phyloP scores from a whole-genome alignment of 768 basidiomycete genomes.

The Naganishia vaughanmartiniae region DNA sequence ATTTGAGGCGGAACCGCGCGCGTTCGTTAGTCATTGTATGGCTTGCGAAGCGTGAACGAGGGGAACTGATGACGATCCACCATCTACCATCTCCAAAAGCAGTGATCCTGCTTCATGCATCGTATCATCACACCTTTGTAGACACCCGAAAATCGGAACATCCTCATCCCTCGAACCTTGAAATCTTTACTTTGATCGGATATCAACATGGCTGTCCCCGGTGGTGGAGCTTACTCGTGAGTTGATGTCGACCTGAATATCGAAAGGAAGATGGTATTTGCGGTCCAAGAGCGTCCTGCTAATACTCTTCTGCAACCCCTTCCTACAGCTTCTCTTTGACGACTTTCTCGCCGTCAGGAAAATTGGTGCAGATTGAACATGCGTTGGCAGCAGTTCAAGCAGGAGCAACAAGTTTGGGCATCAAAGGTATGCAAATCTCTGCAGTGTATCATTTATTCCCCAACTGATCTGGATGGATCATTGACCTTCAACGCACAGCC shows the following conservation, averaged over 20 bases:
- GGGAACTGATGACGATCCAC: conserved; percentile 3
- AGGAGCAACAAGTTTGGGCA: conserved; percentile 94
- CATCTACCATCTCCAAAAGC: not conserved
- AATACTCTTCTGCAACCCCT: not conserved
- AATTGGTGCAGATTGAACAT: conserved; percentile 98
- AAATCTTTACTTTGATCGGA: not conserved
- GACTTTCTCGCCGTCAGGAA: conserved; percentile 97
- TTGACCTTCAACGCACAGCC: conserved; percentile 58
- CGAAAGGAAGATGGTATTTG: not conserved
- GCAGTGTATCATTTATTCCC: not conserved
- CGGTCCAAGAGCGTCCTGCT: not conserved
- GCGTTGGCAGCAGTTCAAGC: conserved; percentile 92
- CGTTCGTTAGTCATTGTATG: not conserved
- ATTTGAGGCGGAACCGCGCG: not conserved
- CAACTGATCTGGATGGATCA: not conserved
- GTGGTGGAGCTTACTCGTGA: conserved; percentile 52
- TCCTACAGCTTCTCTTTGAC: conserved; percentile 87
- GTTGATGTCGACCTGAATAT: conserved; percentile 12
- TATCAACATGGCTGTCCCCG: conserved; percentile 48
- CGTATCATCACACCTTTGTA: not conserved
- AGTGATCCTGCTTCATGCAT: no score
- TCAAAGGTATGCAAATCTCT: conserved; percentile 70
- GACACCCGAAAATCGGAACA: not conserved
- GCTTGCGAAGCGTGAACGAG: conserved; percentile 7
- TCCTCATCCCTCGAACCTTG: not conserved